A percentile compares a stretch with the other conserved stretches of the same genome.
Evolutionary conservation across 331 rosid genomes (phyloP).

Genomic region (Quercus lobata): DNA sequence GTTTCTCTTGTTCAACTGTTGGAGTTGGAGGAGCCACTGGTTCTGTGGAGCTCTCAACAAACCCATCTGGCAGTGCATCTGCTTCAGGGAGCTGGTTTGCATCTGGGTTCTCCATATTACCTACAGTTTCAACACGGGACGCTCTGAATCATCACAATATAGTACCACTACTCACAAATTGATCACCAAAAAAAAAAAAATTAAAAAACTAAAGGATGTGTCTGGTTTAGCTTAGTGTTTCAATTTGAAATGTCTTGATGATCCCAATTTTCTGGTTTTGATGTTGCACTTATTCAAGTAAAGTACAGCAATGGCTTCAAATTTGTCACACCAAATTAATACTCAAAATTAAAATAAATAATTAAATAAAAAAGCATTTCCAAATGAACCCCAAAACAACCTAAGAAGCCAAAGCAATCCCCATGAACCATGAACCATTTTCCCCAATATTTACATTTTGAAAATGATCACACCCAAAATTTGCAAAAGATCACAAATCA

Average conservation of each 20-base stretch:
- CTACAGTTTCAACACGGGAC: conserved; percentile 38
- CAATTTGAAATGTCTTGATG: neutral
- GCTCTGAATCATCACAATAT: conserved; percentile 23
- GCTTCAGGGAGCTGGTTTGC: conserved; percentile 91
- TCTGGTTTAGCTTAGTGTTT: neutral
- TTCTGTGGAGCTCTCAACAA: conserved; percentile 73
- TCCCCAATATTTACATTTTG: neutral
- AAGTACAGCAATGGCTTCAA: neutral
- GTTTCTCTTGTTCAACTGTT: conserved; percentile 52
- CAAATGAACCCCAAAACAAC: neutral
- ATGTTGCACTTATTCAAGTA: neutral
- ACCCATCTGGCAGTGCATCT: conserved; percentile 92
- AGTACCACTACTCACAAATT: conserved; percentile 3
- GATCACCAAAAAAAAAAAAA: conserved; percentile 2
- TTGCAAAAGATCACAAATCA: neutral
- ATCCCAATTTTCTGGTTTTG: neutral
- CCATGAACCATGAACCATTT: neutral
- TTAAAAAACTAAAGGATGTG: neutral
- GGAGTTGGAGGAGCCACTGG: conserved; percentile 65
- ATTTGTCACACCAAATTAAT: neutral
- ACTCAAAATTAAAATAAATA: neutral
- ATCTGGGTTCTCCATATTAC: conserved; percentile 67
- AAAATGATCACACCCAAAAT: neutral
- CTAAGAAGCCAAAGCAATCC: neutral
- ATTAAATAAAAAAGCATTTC: neutral